phyloP scores from a whole-genome alignment of 768 basidiomycete genomes.

The Boletus fagicola region DNA sequence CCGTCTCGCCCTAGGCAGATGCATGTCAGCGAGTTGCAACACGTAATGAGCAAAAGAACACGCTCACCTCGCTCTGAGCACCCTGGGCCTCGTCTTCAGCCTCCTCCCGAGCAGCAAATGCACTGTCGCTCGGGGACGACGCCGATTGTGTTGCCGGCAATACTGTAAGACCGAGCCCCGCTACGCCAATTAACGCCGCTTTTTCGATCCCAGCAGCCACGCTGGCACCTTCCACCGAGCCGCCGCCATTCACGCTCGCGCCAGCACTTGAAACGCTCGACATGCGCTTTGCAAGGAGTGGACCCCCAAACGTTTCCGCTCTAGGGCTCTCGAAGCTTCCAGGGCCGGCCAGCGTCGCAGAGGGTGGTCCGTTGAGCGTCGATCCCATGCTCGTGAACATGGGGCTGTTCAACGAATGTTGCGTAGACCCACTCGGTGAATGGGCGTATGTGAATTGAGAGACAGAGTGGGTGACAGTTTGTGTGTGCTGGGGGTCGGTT shows the following conservation, averaged over 20 bases:
- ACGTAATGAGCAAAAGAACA: background rate
- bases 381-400: slow-evolving; percentile 32
- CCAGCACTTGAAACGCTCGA: slow-evolving; percentile 24
- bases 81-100: slow-evolving; percentile 48
- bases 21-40: background rate
- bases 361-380: slow-evolving; percentile 17
- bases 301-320: background rate
- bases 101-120: slow-evolving; percentile 39
- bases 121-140: slow-evolving; percentile 62
- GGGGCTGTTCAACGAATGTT: slow-evolving; percentile 14
- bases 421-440: no score
- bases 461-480: slow-evolving; percentile 14
- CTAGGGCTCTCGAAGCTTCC: slow-evolving; percentile 10
- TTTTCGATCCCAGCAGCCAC: slow-evolving; percentile 18
- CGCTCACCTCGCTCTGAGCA: slow-evolving; percentile 66
- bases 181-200: background rate
- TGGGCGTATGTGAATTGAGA: background rate
- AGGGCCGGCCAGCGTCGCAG: slow-evolving; percentile 22
- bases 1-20: slow-evolving; percentile 51
- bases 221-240: slow-evolving; percentile 14
- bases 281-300: background rate
- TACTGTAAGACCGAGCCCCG: slow-evolving; percentile 15
- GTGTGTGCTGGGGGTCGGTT: slow-evolving; percentile 43
- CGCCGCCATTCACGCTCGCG: slow-evolving; percentile 23
- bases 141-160: slow-evolving; percentile 49